Evolutionary conservation across 306 rosid species (phyloP), one percentile per base, ranked within the genome.

Genomic region (Vigna mungo): DNA sequence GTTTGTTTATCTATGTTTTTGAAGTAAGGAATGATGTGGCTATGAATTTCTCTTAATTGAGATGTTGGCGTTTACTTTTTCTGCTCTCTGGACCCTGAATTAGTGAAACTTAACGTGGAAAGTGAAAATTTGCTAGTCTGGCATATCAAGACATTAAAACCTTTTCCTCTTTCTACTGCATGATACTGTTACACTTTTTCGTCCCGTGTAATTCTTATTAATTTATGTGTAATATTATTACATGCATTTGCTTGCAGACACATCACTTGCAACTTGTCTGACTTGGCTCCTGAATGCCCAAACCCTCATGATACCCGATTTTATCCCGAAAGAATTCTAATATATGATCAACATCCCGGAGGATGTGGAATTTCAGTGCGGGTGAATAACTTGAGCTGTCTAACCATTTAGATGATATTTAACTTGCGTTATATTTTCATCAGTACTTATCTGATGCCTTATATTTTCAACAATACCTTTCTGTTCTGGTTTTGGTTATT

Each of bases 291-390:
- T 30, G 97, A 92, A 85, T 95, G 98, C 82, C 84, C 92, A 74
- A 86, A 92, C 80, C 96, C 93, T 79, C 87, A 87, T 53, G 93
- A 95, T 72, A 74, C 76, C 71, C 90, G 96, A 55, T 89, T 89
- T 84, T 90, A 78, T 70, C 96, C 93, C 2, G 96, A 95, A 78
- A 89, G 98, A 87, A 90, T 95, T 80, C 83, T 95, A 77, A 82
- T 95, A 63, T 95, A 88, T 66, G 97, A 95, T 88, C 88, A 86
- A 80, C 92, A 89, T 88, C 92, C 88, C 21, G 98, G 98, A 84
- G 97, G 97, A 76, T 82, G 85, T 69, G 97, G 93, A 65, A 53
- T 89, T 78, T 92, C 96, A 16, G 80, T 86, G 9, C 97, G 88
- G 97, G 98, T 89, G 44, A 79, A 58, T 72, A 63, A 11, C 82